Evolutionary conservation across 805 yeast species (phyloP).

Genomic region (Wickerhamomyces pijperi): DNA sequence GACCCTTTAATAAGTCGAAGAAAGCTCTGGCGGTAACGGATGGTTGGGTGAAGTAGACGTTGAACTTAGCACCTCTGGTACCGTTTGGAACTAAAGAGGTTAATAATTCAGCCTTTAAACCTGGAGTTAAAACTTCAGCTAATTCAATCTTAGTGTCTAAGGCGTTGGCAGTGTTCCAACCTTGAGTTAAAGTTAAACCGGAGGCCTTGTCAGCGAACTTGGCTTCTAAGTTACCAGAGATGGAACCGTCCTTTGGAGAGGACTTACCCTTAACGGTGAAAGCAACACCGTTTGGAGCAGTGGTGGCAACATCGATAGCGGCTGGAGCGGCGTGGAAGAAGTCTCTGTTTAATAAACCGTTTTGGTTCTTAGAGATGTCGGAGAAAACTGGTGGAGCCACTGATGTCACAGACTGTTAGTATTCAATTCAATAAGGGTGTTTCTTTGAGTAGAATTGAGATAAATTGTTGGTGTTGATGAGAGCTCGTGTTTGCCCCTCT

Average conservation of each 20-base stretch:
- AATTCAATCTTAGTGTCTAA: constrained; percentile 90
- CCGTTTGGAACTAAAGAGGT: constrained; percentile 82
- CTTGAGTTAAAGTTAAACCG: constrained; percentile 91
- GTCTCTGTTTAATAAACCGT: constrained; percentile 82
- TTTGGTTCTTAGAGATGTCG: constrained; percentile 86
- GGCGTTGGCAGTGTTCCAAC: constrained; percentile 92
- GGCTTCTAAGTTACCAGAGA: constrained; percentile 84
- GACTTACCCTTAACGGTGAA: constrained; percentile 91
- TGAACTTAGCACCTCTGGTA: constrained; percentile 78
- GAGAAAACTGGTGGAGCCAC: constrained; percentile 88
- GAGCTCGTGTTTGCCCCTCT: too few relatives aligned
- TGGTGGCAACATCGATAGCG: constrained; percentile 79
- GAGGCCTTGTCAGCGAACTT: constrained; percentile 87
- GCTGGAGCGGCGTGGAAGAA: constrained; percentile 89
- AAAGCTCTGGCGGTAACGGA: constrained; percentile 89
- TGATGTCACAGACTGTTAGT: constrained; percentile 3
- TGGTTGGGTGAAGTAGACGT: constrained; percentile 85
- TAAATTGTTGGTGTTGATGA: background rate
- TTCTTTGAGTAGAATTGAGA: background rate
- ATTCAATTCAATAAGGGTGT: too few relatives aligned
- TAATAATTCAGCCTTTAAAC: constrained; percentile 85
- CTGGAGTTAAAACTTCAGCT: constrained; percentile 85
- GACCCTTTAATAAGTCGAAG: constrained; percentile 92
- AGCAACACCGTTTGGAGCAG: constrained; percentile 92
- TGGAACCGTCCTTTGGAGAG: constrained; percentile 57